Conservation (phyloP, 106 monocot species). For the Acorus calamus region DNA sequence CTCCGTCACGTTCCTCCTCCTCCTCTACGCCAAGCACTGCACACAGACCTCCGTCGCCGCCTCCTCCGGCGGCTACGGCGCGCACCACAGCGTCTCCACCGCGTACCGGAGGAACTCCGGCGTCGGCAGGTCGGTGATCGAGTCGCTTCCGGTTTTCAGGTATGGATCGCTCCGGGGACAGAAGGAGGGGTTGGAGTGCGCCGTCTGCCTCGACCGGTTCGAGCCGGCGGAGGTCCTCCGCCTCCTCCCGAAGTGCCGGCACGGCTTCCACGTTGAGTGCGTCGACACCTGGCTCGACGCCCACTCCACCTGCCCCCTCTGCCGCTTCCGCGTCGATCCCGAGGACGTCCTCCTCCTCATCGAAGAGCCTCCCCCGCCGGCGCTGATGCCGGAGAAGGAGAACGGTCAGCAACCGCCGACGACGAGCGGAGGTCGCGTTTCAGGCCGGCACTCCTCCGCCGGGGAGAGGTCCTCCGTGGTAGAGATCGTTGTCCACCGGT, state of each 20-base stretch:
- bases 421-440: slow-evolving; percentile 16
- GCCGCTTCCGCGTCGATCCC: slow-evolving; percentile 62
- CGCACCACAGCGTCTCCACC: not conserved
- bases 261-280: slow-evolving; percentile 92
- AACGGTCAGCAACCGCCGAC: not conserved
- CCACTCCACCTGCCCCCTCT: slow-evolving; percentile 88
- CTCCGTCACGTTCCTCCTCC: slow-evolving; percentile 69
- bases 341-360: slow-evolving; percentile 67
- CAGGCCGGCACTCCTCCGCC: slow-evolving; percentile 70
- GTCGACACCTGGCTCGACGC: slow-evolving; percentile 87
- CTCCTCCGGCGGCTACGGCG: too few relatives aligned
- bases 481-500: slow-evolving; percentile 7
- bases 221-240: slow-evolving; percentile 57
- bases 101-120: slow-evolving; percentile 43
- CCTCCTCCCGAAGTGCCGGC: slow-evolving; percentile 83
- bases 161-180: slow-evolving; percentile 52
- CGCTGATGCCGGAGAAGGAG: too few relatives aligned
- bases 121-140: slow-evolving; percentile 51
- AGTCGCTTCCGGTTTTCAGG: slow-evolving; percentile 72
- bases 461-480: slow-evolving; percentile 30
- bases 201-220: slow-evolving; percentile 76
- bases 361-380: not conserved
- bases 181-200: slow-evolving; percentile 86
- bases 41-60: slow-evolving; percentile 11
- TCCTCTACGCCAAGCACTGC: slow-evolving; percentile 81